phyloP scores from a whole-genome alignment of 2,329 filamentous ascomycete species.

The Ophiostoma piceae region DNA sequence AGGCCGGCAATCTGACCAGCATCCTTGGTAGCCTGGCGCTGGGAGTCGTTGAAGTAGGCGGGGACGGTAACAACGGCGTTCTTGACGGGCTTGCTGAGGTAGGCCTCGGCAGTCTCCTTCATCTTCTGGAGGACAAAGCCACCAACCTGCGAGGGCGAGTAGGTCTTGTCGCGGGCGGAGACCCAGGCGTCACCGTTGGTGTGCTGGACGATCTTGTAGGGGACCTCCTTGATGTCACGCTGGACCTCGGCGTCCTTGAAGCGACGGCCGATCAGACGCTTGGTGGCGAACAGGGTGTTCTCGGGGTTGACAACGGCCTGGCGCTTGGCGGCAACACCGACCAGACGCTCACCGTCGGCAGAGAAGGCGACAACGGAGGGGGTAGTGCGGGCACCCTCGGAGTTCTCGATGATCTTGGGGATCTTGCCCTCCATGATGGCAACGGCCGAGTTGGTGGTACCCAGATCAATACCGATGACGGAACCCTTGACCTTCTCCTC shows the following conservation, averaged over 20 bases:
- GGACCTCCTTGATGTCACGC: constrained; percentile 94
- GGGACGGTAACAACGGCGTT: constrained; percentile 96
- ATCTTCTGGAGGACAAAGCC: constrained; percentile 97
- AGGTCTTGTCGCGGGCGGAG: constrained; percentile 96
- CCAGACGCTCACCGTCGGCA: constrained; percentile 93
- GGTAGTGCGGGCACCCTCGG: constrained; percentile 86
- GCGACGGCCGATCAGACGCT: constrained; percentile 97
- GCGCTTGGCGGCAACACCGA: constrained; percentile 95
- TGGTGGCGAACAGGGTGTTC: constrained; percentile 96
- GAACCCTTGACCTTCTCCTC: constrained; percentile 76
- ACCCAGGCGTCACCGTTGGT: constrained; percentile 88
- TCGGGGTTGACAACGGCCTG: constrained; percentile 98
- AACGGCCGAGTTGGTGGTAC: constrained; percentile 85
- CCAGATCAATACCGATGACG: constrained; percentile 72
- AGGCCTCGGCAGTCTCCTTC: constrained; percentile 97
- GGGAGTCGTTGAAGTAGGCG: constrained; percentile 98
- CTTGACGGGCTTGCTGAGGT: constrained; percentile 91
- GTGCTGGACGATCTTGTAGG: constrained; percentile 93
- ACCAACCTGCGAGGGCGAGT: constrained; percentile 93
- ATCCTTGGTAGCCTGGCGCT: constrained; percentile 98
- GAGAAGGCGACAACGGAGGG: constrained; percentile 92
- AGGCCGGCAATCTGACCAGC: constrained; percentile 94
- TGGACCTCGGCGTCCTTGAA: constrained; percentile 91
- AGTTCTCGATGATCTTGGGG: constrained; percentile 86
- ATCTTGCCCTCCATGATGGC: constrained; percentile 82